phyloP scores from a whole-genome alignment of 805 yeast species.

The Kodamaea laetipori region DNA sequence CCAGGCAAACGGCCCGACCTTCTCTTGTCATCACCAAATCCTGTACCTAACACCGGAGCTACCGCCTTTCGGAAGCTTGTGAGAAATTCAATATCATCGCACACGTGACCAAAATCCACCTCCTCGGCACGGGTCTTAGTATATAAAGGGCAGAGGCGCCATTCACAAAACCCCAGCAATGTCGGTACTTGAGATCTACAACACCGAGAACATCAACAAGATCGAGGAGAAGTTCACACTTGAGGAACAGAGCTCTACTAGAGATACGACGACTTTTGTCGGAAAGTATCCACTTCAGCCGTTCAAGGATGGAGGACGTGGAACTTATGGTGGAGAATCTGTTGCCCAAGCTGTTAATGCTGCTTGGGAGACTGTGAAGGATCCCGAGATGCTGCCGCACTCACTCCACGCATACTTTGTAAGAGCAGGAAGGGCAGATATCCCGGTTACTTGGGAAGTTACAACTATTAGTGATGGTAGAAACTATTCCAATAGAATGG shows the following conservation, averaged over 20 bases:
- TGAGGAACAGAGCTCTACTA: constrained; percentile 12
- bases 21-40: no score
- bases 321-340: constrained; percentile 34
- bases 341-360: constrained; percentile 29
- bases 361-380: constrained; percentile 30
- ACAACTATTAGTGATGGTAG: constrained; percentile 24
- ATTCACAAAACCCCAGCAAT: background rate
- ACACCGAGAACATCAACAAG: constrained; percentile 8
- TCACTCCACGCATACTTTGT: constrained; percentile 32
- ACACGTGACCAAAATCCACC: no score
- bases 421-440: constrained; percentile 25
- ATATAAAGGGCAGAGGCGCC: background rate
- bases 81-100: no score
- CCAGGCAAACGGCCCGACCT: no score
- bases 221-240: constrained; percentile 16
- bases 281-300: constrained; percentile 31
- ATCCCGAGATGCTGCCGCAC: constrained; percentile 26
- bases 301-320: constrained; percentile 23
- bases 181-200: constrained; percentile 10
- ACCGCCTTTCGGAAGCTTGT: no score
- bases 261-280: constrained; percentile 18
- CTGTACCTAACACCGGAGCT: no score
- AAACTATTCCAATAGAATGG: constrained; percentile 27
- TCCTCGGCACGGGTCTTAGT: background rate
- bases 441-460: constrained; percentile 31